phyloP scores from a whole-genome alignment of 2,329 filamentous ascomycete genomes.

The Penicillium sp. region DNA sequence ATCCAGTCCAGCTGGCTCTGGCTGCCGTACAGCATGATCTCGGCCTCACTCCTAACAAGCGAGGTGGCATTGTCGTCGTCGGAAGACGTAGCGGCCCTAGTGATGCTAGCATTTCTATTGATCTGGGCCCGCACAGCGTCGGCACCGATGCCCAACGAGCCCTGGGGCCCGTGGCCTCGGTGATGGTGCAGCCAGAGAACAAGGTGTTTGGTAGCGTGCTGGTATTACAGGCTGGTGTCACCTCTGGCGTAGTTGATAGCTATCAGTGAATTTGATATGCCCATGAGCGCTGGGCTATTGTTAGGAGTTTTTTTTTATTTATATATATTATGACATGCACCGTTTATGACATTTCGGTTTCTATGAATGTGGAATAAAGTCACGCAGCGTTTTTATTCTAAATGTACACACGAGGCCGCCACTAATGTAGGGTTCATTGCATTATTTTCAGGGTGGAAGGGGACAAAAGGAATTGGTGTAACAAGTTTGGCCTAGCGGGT shows the following conservation, averaged over 20 bases:
- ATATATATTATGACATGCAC: not conserved
- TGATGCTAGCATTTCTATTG: slow-evolving; percentile 14
- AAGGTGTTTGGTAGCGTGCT: slow-evolving; percentile 69
- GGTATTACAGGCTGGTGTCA: slow-evolving; percentile 65
- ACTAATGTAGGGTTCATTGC: not conserved
- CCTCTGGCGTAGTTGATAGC: not conserved
- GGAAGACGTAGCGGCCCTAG: slow-evolving; percentile 53
- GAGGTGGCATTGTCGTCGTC: slow-evolving; percentile 71
- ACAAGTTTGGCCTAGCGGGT: not conserved
- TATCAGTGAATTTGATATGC: not conserved
- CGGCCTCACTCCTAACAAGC: slow-evolving; percentile 64
- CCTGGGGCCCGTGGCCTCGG: slow-evolving; percentile 42
- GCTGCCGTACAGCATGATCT: slow-evolving; percentile 62
- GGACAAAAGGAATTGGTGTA: not conserved
- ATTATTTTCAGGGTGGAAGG: not conserved
- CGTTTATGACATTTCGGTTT: not conserved
- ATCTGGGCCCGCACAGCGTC: slow-evolving; percentile 42
- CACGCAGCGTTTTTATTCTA: not conserved
- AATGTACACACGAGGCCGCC: not conserved
- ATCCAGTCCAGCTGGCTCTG: slow-evolving; percentile 49
- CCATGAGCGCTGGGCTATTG: no score
- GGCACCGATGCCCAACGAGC: slow-evolving; percentile 36
- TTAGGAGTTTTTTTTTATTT: no score
- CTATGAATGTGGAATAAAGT: not conserved
- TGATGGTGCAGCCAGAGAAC: slow-evolving; percentile 58